Evolutionary conservation across 768 basidiomycete genomes (phyloP).

Genomic region (Kwoniella newhampshirensis): DNA sequence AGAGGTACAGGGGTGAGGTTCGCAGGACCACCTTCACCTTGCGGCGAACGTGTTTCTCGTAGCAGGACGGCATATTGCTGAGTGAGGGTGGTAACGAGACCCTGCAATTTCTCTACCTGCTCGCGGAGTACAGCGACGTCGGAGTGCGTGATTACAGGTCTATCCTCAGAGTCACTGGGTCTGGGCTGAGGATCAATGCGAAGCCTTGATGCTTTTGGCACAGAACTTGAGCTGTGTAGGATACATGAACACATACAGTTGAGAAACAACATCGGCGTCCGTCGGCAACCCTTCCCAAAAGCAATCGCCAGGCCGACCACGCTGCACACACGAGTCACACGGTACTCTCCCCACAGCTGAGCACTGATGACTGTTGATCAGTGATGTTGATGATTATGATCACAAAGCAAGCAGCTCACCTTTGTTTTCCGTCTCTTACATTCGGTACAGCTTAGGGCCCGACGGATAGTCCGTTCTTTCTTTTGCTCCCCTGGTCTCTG

Average conservation of each 20-base stretch:
- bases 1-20: too few relatives aligned
- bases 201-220: too few relatives aligned
- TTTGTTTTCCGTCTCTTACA: constrained; percentile 27
- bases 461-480: background rate
- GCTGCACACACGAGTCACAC: constrained; percentile 17
- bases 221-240: too few relatives aligned
- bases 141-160: too few relatives aligned
- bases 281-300: constrained; percentile 15
- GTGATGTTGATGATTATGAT: background rate
- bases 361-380: constrained; percentile 6
- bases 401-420: constrained; percentile 6
- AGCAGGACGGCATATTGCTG: background rate
- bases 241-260: too few relatives aligned
- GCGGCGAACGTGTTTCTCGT: too few relatives aligned
- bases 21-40: too few relatives aligned
- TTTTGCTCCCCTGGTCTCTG: background rate
- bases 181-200: too few relatives aligned
- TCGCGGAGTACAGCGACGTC: background rate
- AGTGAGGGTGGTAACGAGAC: constrained; percentile 4
- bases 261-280: too few relatives aligned
- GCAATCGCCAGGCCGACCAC: constrained; percentile 21
- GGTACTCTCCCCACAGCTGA: constrained; percentile 17
- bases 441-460: constrained; percentile 26
- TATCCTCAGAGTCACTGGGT: too few relatives aligned
- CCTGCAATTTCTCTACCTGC: constrained; percentile 7